These are phyloP conservation scores for Neoboletus magnificus DNA, from an alignment of 768 basidiomycete genomes.

Conservation along the genomic window DNA sequence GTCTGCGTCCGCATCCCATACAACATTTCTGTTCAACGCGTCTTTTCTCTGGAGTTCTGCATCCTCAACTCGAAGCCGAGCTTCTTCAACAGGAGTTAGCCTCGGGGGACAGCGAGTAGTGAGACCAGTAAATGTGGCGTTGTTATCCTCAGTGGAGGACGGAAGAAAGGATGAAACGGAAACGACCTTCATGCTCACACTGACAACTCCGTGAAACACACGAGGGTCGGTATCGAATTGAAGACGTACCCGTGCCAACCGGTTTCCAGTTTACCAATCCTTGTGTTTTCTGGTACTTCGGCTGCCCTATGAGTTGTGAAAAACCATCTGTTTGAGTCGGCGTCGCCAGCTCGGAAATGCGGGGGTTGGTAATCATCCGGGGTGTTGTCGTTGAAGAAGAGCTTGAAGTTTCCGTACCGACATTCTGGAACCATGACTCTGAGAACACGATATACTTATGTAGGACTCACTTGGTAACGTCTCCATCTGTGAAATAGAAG, in stretches of 20 bases:
- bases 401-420: slow-evolving; percentile 85
- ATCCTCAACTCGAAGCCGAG: slow-evolving; percentile 49
- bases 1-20: slow-evolving; percentile 63
- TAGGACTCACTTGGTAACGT: slow-evolving; percentile 61
- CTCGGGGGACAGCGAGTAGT: slow-evolving; percentile 32
- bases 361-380: slow-evolving; percentile 85
- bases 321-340: slow-evolving; percentile 70
- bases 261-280: slow-evolving; percentile 63
- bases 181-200: slow-evolving; percentile 67
- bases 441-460: not conserved
- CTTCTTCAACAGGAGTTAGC: slow-evolving; percentile 59
- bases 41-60: slow-evolving; percentile 60
- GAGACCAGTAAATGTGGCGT: slow-evolving; percentile 53
- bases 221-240: not conserved
- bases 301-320: slow-evolving; percentile 73
- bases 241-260: slow-evolving; percentile 64
- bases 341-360: slow-evolving; percentile 69
- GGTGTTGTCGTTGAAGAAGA: slow-evolving; percentile 77
- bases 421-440: slow-evolving; percentile 46
- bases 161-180: slow-evolving; percentile 77
- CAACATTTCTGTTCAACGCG: slow-evolving; percentile 56
- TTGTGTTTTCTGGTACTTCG: slow-evolving; percentile 73
- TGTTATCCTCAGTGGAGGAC: slow-evolving; percentile 54
- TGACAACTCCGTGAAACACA: slow-evolving; percentile 24
- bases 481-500: slow-evolving; percentile 80